Base-by-base conservation (phyloP, 140 eudicot species). In the Bidens hawaiensis region DNA sequence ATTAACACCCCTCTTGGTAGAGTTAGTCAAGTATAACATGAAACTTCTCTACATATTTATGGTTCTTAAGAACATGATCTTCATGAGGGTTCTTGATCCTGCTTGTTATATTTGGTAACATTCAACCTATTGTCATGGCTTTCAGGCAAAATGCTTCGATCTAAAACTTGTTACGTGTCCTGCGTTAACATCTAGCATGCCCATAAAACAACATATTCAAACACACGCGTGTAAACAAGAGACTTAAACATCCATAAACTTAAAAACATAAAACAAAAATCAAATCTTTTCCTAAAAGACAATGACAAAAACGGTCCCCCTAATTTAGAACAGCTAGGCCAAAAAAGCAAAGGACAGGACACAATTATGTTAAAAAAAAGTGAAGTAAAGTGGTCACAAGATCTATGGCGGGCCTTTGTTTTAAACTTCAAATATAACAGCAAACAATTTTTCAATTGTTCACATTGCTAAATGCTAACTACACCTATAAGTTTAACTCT, bases 371-470 rank as follows among this genome's bases (percentile, higher is more conserved):
- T 82, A 79, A 63, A 33, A 79, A 79, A 83, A 85, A 75, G 86
- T 76, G 72, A 77, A 18, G 49, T 34, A 70, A 80, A 78, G 86
- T 88, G 88, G 77, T 85, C 82, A 80, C 87, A 82, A 69, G 73
- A 82, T 75, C 72, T 78, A 58, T 55, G 96, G 94, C 82, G 90
- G 90, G 90, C 81, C 82, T 89, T 82, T 89, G 81, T 80, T 88
- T 89, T 80, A 76, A 82, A 88, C 77, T 76, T 74, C 64, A 74
- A 74, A 76, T 26, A 41, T 14, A 68, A 51, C 70, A 47, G 17
- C 69, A 24, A 65, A 3, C 62, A 24, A 18, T 55, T 23, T 14
- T 36, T 55, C 53, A 70, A 67, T 45, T 50, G 28, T 40, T 33
- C 72, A 66, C 42, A 46, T 40, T 14, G 27, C 48, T 52, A 68